These are phyloP conservation scores for Priceomyces haplophilus DNA, from an alignment of 805 yeast genomes.

Conservation along the genomic window DNA sequence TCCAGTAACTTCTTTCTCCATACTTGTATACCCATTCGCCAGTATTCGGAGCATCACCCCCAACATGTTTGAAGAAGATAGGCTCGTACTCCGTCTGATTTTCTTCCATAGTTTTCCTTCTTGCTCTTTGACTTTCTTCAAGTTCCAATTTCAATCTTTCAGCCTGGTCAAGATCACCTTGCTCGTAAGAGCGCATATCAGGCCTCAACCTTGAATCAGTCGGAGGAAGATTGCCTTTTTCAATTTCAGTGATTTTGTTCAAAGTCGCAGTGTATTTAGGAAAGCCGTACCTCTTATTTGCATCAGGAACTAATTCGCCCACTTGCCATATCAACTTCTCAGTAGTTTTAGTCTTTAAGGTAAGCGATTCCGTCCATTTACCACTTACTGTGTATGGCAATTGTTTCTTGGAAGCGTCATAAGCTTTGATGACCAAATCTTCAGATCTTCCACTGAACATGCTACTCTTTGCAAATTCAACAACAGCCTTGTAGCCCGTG, in stretches of 20 bases:
- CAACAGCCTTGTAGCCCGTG: constrained; percentile 63
- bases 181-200: constrained; percentile 71
- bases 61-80: constrained; percentile 54
- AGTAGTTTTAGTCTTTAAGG: constrained; percentile 40
- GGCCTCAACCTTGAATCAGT: constrained; percentile 91
- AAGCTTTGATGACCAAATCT: constrained; percentile 47
- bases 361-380: constrained; percentile 76
- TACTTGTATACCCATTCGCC: constrained; percentile 53
- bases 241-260: constrained; percentile 75
- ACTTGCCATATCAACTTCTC: constrained; percentile 64
- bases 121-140: constrained; percentile 77
- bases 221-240: constrained; percentile 63
- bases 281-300: constrained; percentile 75
- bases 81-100: constrained; percentile 50
- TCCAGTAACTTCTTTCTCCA: constrained; percentile 76
- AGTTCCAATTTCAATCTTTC: constrained; percentile 63
- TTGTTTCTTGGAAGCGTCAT: constrained; percentile 32
- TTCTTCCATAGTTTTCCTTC: constrained; percentile 60
- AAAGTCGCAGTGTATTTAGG: constrained; percentile 77
- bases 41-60: constrained; percentile 34
- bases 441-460: constrained; percentile 85
- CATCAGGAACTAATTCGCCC: constrained; percentile 58
- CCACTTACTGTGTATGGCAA: constrained; percentile 55
- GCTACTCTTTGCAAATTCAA: constrained; percentile 76
- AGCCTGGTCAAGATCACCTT: constrained; percentile 67